A percentile compares a stretch with the other conserved stretches of the same genome.
Conservation (phyloP, 768 basidiomycete genomes). For the Tylopilus vinaceipallidus region DNA sequence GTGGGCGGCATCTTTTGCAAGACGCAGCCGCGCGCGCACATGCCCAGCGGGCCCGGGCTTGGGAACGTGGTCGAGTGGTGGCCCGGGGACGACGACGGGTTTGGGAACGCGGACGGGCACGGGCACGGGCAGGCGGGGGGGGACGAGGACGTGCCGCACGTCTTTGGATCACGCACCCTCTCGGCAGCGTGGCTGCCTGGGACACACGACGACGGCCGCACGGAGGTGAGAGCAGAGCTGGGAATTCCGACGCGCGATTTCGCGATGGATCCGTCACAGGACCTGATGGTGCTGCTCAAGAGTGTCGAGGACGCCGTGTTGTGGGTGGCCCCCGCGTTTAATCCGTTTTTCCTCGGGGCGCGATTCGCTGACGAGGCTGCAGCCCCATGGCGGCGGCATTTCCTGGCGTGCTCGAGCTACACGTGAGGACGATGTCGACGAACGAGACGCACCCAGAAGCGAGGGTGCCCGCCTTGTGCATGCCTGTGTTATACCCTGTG, state of each 20-base stretch:
- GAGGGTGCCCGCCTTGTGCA: conserved; percentile 23
- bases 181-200: conserved; percentile 22
- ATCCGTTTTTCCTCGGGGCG: too few relatives aligned
- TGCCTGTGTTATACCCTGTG: conserved; percentile 23
- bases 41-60: neutral
- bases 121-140: too few relatives aligned
- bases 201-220: conserved; percentile 1
- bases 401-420: conserved; percentile 32
- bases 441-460: conserved; percentile 45
- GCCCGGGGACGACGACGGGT: neutral
- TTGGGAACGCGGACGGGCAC: neutral
- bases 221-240: conserved; percentile 34
- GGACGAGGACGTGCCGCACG: neutral
- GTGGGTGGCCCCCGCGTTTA: conserved; percentile 14
- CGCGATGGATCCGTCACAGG: conserved; percentile 65
- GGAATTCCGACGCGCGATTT: conserved; percentile 50
- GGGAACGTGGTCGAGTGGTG: neutral
- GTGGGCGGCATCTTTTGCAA: conserved; percentile 59
- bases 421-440: conserved; percentile 44
- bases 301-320: conserved; percentile 15
- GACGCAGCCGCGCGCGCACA: conserved; percentile 16
- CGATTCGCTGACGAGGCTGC: neutral
- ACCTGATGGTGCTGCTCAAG: conserved; percentile 47
- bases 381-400: conserved; percentile 9
- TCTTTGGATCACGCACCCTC: conserved; percentile 26